phyloP scores from a whole-genome alignment of 1,284 basidiomycete genomes.

The Rhodotorula sp. region DNA sequence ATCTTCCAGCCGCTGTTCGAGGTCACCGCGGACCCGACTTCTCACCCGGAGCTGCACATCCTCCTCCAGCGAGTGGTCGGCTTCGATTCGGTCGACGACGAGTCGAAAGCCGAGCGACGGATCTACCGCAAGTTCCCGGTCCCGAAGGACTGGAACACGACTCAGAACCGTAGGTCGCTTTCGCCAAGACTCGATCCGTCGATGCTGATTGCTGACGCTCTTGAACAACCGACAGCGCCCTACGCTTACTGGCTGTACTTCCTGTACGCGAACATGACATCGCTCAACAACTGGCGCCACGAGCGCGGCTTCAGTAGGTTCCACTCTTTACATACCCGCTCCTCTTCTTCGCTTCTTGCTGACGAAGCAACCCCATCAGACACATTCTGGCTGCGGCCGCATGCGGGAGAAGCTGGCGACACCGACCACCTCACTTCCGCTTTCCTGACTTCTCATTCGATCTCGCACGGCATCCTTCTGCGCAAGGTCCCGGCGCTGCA shows the following conservation, averaged over 20 bases:
- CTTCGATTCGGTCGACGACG: constrained; percentile 97
- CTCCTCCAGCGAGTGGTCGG: constrained; percentile 95
- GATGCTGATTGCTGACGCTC: constrained; percentile 56
- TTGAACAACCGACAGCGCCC: constrained; percentile 12
- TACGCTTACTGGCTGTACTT: constrained; percentile 77
- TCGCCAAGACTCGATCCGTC: constrained; percentile 71
- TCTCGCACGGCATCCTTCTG: constrained; percentile 95
- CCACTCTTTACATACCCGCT: background rate
- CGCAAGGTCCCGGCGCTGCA: constrained; percentile 89
- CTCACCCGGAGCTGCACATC: constrained; percentile 90
- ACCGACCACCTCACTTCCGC: constrained; percentile 95
- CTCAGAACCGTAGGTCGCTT: constrained; percentile 81
- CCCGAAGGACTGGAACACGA: constrained; percentile 84
- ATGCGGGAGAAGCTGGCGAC: constrained; percentile 97
- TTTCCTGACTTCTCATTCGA: constrained; percentile 94
- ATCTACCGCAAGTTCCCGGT: constrained; percentile 96
- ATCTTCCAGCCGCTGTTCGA: constrained; percentile 93
- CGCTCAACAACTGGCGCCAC: constrained; percentile 88
- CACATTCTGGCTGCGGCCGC: constrained; percentile 95
- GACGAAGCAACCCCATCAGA: constrained; percentile 50
- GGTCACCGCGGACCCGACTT: constrained; percentile 85
- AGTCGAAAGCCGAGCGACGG: constrained; percentile 88
- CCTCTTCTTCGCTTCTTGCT: background rate
- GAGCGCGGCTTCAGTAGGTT: constrained; percentile 85
- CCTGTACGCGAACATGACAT: constrained; percentile 95